Percentiles rank a stretch among this genome's conserved stretches.
Evolutionary conservation across 176 grass and related monocot species (phyloP).

Genomic region (Poa pratensis): DNA sequence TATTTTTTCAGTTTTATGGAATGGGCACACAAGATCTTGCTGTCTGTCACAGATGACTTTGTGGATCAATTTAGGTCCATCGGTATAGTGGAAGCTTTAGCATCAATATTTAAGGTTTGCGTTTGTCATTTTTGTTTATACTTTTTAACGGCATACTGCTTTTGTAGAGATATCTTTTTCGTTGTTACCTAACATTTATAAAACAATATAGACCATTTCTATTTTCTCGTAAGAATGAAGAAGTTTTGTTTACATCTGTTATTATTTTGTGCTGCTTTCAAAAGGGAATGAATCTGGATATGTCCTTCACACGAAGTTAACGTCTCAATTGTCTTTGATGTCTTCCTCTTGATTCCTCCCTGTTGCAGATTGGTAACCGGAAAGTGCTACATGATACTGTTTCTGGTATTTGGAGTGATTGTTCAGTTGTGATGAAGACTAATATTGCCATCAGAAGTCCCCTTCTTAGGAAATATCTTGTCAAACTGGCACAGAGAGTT

Average conservation of each 20-base stretch:
- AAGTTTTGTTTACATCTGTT: neutral
- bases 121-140: slow-evolving; percentile 15
- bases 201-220: slow-evolving; percentile 3
- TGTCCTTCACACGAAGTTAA: slow-evolving; percentile 12
- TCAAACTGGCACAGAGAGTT: slow-evolving; percentile 85
- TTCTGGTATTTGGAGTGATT: slow-evolving; percentile 77
- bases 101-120: slow-evolving; percentile 96
- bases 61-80: slow-evolving; percentile 82
- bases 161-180: slow-evolving; percentile 24
- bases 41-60: slow-evolving; percentile 84
- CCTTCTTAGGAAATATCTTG: slow-evolving; percentile 89
- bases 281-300: neutral
- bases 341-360: slow-evolving; percentile 30
- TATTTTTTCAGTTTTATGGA: slow-evolving; percentile 86
- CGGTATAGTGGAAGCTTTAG: slow-evolving; percentile 92
- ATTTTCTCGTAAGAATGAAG: slow-evolving; percentile 26
- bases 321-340: slow-evolving; percentile 27
- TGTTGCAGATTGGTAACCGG: slow-evolving; percentile 74
- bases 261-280: slow-evolving; percentile 14
- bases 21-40: slow-evolving; percentile 82
- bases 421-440: slow-evolving; percentile 80
- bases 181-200: neutral
- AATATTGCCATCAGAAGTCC: slow-evolving; percentile 70
- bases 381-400: slow-evolving; percentile 60
- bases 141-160: slow-evolving; percentile 27